phyloP scores from a whole-genome alignment of 164 flowering plant species.

The Magnolia kwangsiensis region DNA sequence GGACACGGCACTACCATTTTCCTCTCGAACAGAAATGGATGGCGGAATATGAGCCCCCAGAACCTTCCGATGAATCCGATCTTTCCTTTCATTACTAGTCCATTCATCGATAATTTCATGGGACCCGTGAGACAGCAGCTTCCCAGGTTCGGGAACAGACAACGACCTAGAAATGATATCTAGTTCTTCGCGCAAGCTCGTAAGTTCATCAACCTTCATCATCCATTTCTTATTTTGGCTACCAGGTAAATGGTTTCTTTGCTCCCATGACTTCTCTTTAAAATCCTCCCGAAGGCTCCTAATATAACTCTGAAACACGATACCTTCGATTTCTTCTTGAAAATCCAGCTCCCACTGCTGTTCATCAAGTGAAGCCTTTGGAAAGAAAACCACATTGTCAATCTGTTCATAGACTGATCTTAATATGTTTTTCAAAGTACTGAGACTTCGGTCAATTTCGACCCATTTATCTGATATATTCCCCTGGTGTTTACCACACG shows the following conservation, averaged over 20 bases:
- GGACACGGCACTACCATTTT: slow-evolving; percentile 10
- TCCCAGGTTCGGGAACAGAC: slow-evolving; percentile 40
- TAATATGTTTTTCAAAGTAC: slow-evolving; percentile 27
- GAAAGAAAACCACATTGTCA: slow-evolving; percentile 25
- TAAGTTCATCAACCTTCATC: slow-evolving; percentile 43
- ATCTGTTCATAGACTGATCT: slow-evolving; percentile 18
- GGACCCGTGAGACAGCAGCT: slow-evolving; percentile 42
- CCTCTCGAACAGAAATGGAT: slow-evolving; percentile 30
- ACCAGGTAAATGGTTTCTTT: slow-evolving; percentile 20
- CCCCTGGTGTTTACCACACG: slow-evolving; percentile 16
- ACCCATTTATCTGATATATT: slow-evolving; percentile 29
- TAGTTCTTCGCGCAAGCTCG: slow-evolving; percentile 53
- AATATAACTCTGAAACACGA: slow-evolving; percentile 44
- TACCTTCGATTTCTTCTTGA: slow-evolving; percentile 45
- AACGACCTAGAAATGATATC: slow-evolving; percentile 48
- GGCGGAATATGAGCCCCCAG: slow-evolving; percentile 26
- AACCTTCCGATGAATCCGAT: slow-evolving; percentile 40
- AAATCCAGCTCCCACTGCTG: slow-evolving; percentile 35
- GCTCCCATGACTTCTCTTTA: slow-evolving; percentile 33
- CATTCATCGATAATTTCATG: slow-evolving; percentile 40
- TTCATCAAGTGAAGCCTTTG: slow-evolving; percentile 29
- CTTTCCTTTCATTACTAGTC: slow-evolving; percentile 26
- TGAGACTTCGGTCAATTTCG: slow-evolving; percentile 31
- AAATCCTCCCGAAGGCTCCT: slow-evolving; percentile 36
- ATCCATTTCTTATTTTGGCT: slow-evolving; percentile 21